Evolutionary conservation across 2,329 filamentous ascomycete genomes (phyloP).

Genomic region (Ophiostoma perfectum): DNA sequence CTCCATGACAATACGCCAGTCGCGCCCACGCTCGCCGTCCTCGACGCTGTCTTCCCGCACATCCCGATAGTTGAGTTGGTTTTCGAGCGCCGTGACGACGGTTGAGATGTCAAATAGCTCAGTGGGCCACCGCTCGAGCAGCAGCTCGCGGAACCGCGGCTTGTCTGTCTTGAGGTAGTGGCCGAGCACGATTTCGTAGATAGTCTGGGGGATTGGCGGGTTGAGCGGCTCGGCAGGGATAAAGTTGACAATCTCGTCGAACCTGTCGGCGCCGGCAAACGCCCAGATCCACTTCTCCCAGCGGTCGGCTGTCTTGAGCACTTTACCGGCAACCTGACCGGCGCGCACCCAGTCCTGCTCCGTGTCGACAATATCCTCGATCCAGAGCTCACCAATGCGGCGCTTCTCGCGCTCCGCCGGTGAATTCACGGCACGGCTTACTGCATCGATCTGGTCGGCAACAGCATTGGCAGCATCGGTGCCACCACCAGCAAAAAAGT

Average conservation of each 20-base stretch:
- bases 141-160: conserved; percentile 66
- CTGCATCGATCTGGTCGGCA: conserved; percentile 43
- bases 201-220: conserved; percentile 70
- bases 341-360: conserved; percentile 67
- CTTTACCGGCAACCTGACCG: conserved; percentile 74
- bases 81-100: conserved; percentile 72
- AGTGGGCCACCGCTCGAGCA: conserved; percentile 77
- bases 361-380: conserved; percentile 73
- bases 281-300: conserved; percentile 97
- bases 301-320: conserved; percentile 68
- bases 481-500: conserved; percentile 41
- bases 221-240: conserved; percentile 73
- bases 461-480: background rate
- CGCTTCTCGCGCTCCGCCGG: conserved; percentile 80
- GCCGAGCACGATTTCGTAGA: conserved; percentile 84
- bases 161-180: conserved; percentile 82
- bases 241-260: conserved; percentile 82
- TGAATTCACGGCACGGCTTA: conserved; percentile 54
- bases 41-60: conserved; percentile 71
- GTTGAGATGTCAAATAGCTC: conserved; percentile 76
- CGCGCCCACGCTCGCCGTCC: conserved; percentile 63
- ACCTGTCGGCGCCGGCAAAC: conserved; percentile 78
- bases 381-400: conserved; percentile 86
- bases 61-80: conserved; percentile 71
- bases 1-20: conserved; percentile 88